Evolutionary conservation across 352 stramenopile species (phyloP), one percentile per base, ranked within the genome.

Genomic region (Saprolegnia diclina): DNA sequence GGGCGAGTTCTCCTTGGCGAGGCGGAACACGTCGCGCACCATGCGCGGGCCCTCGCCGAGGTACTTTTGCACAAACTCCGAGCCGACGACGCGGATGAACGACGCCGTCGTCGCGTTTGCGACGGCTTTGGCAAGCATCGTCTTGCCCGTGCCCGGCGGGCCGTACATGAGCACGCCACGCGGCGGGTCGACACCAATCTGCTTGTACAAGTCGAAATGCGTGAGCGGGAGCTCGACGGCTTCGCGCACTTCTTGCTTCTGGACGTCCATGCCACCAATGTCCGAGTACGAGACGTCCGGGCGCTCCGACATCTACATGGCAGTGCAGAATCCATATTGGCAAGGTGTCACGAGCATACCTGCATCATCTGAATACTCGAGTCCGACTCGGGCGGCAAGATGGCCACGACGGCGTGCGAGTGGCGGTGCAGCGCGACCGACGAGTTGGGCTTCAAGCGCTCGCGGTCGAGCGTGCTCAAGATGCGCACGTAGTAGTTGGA

Each of bases 41-140:
- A 99, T 99, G 50, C 97, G 95, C 54, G 98, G 97, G n/a, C 98
- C 98, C 83, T 99, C 97, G 22, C 90, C 90, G 14, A 99, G 75
- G 74, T 99, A 99, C 81, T 99, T 99, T 77, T 99, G 98, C 55
- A 99, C 98, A 77, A 99, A 99, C 83, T 99, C 97, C 0, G 94
- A 99, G 55, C 97, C 95, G 11, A 92, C 94, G 56, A 98, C 90
- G 56, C 89, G 93, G 73, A 99, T 99, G 82, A 99, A 99, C 40
- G 97, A 97, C 38, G 97, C 98, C 5, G 96, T 98, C 18, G 98
- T 99, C 24, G 97, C 95, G 78, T 99, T 99, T 18, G 98, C 98
- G 14, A 99, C 97, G 9, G 98, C 98, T 77, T 99, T 99, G 22
- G 98, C 97, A 79, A 99, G 95, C 96, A 99, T 99, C 24, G 97